Evolutionary conservation across 106 monocot genomes (phyloP), one percentile per base, ranked within the genome.

Genomic region (Dendrobium huoshanense): DNA sequence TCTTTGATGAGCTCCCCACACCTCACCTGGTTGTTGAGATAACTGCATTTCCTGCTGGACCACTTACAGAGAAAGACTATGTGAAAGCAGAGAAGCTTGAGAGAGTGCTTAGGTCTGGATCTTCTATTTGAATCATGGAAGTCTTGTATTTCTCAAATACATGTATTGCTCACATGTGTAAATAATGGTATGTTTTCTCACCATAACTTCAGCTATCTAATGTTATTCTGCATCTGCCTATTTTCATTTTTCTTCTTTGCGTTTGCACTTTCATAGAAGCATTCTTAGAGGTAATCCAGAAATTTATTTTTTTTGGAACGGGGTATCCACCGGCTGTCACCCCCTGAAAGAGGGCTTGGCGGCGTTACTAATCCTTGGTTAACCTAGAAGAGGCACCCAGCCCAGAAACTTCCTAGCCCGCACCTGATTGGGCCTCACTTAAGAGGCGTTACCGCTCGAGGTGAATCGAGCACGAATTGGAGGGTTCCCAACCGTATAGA

Each of bases 1-100:
- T 98, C 37, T 98, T 95, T 70, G 98, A 98, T 81, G 95, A 98
- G 84, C 91, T 98, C 55, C 97, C 92, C 13, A 98, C 95, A 9
- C 98, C 94, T 13, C 98, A 98, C 75, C 80, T 98, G n/a, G 83
- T 95, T 43, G 82, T 98, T 24, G 97, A 98, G 83, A 98, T 98
- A 79, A 95, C 98, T 59, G 55, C 98, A 47, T 98, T 98, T 84
- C 98, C 98, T 78, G 91, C 89, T 72, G 98, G 97, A 9, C 94
- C 92, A 22, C 97, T 98, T 75, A 88, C 91, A 7, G 92, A 93
- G 1, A 95, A 86, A 24, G 98, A 98, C 61, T 98, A 92, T 27
- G 64, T 80, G 8, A 98, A 95, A 79, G 98, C 94, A 7, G 95
- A 98, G 84, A 95, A 91, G 89, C 94, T 98, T 47, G 95, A 95